Evolutionary conservation across 352 stramenopile genomes (phyloP), one percentile per base, ranked within the genome.

Genomic region (Phytophthora ramorum): DNA sequence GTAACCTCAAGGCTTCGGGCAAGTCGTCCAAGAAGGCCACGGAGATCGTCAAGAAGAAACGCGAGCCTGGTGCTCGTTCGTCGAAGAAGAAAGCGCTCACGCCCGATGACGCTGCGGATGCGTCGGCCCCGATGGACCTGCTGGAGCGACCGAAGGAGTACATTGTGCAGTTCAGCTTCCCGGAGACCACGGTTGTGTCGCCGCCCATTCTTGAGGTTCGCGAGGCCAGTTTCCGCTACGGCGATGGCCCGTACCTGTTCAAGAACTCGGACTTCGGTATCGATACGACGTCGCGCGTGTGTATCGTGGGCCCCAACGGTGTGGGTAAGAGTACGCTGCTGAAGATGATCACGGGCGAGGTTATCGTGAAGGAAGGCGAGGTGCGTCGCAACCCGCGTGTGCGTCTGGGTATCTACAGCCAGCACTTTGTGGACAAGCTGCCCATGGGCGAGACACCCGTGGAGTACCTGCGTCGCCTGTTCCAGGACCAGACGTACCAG

Each of bases 241-340:
- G 82, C 35, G 75, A 98, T 0, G 80, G 91, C 37, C 97, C 97
- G 17, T 96, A 98, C 51, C 90, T 99, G 72, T 99, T 99, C 66
- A 95, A 98, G 54, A 87, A 98, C 51, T 89, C 99, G 37, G 97
- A 99, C 73, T 99, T 99, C 78, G 98, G 98, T 83, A 98, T 99
- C 68, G 97, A 99, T 76, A 98, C 98, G 78, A 95, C 96, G 49
- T 98, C 93, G 51, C 92, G 97, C 32, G 93, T 99, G 67, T 99
- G 97, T 78, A 98, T 99, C 48, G 97, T 99, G 24, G 98, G 98
- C 1, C 97, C 97, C 5, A 99, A 99, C 75, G 98, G 98, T 74
- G 91, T 98, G 24, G 97, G 98, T 67, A 99, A 99, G 81, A 96
- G 76, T 76, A 99, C 98, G 43, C 73, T 99, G 41, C 82, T 99